Base-by-base conservation (phyloP, 148 eudicot species). In the Heliamphora exappendiculata region DNA sequence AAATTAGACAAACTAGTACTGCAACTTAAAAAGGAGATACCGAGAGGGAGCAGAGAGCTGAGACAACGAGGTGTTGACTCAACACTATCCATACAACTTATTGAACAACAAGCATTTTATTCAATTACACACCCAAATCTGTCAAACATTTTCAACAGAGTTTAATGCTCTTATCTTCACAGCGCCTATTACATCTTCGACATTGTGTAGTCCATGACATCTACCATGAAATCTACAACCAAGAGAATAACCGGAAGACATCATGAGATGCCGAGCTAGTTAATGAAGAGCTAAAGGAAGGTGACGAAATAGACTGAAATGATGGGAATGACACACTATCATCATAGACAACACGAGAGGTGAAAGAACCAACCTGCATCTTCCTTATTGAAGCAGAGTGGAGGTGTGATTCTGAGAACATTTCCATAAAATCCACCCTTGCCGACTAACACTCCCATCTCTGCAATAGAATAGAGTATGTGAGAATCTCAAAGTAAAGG, bases 381-480 rank as follows among this genome's bases (percentile, higher is more conserved):
- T 63, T 91, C 91, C 82, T 92, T 95, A 77, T 91, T 89, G 87
- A 95, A 92, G 86, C 99, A 95, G 44, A 95, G 90, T 5, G 99
- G 99, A 68, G 99, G 99, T 45, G 99, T 95, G 71, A 95, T 88
- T 77, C 99, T 86, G 87, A 95, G 93, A 12, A 95, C 99, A 80
- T 95, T 95, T 57, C 99, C 97, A 47, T 81, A 88, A 54, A 86
- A 93, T 22, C 99, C 99, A 73, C 99, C 99, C 85, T 95, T 95
- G 37, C 99, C 99, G 2, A 95, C 74, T 83, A 95, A 80, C 47
- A 95, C 99, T 75, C 99, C 97, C 90, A 89, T 84, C 60, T 93
- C 99, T 95, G 66, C 29, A 75, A 51, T 28, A 3, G 22, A 6
- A 17, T 6, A 57, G 28, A 71, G 60, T n/a, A n/a, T n/a, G n/a